These are phyloP conservation scores for Ceriops decandra DNA, from an alignment of 345 rosid species.

Conservation along the genomic window DNA sequence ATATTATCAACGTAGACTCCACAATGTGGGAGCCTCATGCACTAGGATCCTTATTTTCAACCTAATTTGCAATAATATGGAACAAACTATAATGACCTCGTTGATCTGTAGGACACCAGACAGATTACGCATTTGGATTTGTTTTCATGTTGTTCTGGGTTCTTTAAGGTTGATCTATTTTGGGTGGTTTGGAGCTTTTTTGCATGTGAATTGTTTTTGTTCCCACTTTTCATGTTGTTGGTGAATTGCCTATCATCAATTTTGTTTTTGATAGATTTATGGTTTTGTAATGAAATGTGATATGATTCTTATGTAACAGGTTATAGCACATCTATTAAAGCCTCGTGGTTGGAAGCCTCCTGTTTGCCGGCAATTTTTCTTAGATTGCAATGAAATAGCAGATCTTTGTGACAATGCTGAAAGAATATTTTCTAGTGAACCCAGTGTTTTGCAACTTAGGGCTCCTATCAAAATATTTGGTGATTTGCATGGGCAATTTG, in stretches of 20 bases:
- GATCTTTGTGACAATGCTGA: slow-evolving; percentile 92
- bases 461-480: slow-evolving; percentile 96
- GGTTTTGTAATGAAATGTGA: neutral
- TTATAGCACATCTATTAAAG: slow-evolving; percentile 80
- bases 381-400: slow-evolving; percentile 94
- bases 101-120: too few relatives aligned
- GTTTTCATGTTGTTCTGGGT: neutral
- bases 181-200: slow-evolving; percentile 17
- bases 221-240: slow-evolving; percentile 1
- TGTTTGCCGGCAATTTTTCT: slow-evolving; percentile 84
- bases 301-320: slow-evolving; percentile 34
- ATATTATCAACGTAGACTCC: too few relatives aligned
- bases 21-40: too few relatives aligned
- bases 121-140: too few relatives aligned
- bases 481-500: slow-evolving; percentile 98
- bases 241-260: slow-evolving; percentile 9
- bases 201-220: neutral
- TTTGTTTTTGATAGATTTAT: slow-evolving; percentile 5
- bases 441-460: slow-evolving; percentile 80
- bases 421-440: slow-evolving; percentile 74
- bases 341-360: slow-evolving; percentile 99
- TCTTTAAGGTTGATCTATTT: slow-evolving; percentile 10
- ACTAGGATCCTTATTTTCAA: too few relatives aligned
- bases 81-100: too few relatives aligned
- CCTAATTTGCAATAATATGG: too few relatives aligned